Conservation (phyloP, 805 yeast genomes). For the Jamesozyma rosinii region DNA sequence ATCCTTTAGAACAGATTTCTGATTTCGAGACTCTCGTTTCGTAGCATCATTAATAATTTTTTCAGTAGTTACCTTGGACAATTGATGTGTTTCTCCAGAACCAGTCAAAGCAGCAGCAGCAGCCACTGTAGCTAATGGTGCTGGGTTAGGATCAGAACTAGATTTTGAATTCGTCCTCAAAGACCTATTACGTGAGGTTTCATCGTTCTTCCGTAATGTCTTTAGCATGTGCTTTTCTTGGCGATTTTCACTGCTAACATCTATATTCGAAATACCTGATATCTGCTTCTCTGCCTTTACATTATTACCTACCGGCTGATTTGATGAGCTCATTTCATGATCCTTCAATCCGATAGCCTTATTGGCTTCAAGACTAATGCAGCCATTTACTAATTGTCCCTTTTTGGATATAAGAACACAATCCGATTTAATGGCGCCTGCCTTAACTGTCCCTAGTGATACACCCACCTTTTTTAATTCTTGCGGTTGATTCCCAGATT, state of each 20-base stretch:
- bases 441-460: constrained; percentile 6
- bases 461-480: neutral
- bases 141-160: neutral
- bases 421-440: constrained; percentile 29
- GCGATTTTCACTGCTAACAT: neutral
- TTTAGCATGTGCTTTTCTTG: neutral
- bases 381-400: constrained; percentile 13
- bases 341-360: neutral
- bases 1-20: neutral
- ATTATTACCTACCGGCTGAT: neutral
- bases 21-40: neutral
- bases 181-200: neutral
- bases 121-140: constrained; percentile 4
- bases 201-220: neutral
- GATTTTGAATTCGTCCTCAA: neutral
- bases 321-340: too few species aligned
- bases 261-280: neutral
- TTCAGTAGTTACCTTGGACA: neutral
- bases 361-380: neutral
- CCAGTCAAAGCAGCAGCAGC: constrained; percentile 5
- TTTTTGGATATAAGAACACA: constrained; percentile 27
- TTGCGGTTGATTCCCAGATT: neutral
- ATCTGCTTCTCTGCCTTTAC: neutral
- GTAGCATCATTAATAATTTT: too few species aligned
- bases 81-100: neutral